phyloP scores from a whole-genome alignment of 1,284 basidiomycete species.

The Ceratobasidium sp. region DNA sequence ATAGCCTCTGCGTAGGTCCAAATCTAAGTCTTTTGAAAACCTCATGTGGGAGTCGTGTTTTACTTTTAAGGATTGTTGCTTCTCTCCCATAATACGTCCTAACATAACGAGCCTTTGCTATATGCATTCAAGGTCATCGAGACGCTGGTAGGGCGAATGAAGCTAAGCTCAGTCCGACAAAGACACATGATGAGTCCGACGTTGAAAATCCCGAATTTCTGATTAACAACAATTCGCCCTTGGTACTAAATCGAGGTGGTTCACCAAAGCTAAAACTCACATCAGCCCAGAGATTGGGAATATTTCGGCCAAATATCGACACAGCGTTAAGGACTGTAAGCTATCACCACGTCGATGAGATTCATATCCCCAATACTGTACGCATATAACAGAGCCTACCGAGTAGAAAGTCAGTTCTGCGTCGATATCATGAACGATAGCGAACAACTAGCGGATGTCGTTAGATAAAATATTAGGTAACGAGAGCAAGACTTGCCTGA shows the following conservation, averaged over 20 bases:
- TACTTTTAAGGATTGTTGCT: too few relatives aligned
- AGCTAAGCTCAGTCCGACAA: too few relatives aligned
- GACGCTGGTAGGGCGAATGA: too few relatives aligned
- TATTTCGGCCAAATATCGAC: slow-evolving; percentile 40
- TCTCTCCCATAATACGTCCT: too few relatives aligned
- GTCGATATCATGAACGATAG: slow-evolving; percentile 35
- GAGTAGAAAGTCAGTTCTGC: slow-evolving; percentile 37
- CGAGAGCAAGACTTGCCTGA: slow-evolving; percentile 3
- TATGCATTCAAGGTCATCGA: too few relatives aligned
- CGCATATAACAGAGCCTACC: not conserved
- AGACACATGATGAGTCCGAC: not conserved
- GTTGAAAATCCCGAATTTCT: slow-evolving; percentile 48
- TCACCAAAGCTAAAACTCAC: slow-evolving; percentile 9
- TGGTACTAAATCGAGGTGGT: not conserved
- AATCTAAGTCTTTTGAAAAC: too few relatives aligned
- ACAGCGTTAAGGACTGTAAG: slow-evolving; percentile 36
- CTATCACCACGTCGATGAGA: not conserved
- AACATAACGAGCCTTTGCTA: too few relatives aligned
- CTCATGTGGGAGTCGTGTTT: too few relatives aligned
- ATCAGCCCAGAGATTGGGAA: slow-evolving; percentile 39
- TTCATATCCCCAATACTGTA: not conserved
- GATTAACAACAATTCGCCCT: not conserved
- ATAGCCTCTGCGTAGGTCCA: too few relatives aligned
- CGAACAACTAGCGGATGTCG: slow-evolving; percentile 15
- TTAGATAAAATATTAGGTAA: not conserved